Conservation (phyloP, 768 basidiomycete species). For the Suillus weaverae region DNA sequence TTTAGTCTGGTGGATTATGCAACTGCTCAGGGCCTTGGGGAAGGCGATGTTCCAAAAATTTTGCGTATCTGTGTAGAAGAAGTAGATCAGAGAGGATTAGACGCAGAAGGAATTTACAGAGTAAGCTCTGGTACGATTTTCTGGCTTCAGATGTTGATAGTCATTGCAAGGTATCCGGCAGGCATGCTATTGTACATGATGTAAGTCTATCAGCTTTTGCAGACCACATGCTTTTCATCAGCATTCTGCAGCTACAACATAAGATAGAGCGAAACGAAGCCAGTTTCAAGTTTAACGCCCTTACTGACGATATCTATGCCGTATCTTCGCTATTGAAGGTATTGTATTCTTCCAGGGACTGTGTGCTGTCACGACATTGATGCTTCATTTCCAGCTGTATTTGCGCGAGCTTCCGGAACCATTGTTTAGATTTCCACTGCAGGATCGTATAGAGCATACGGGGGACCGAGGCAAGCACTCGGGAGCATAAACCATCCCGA, state of each 20-base stretch:
- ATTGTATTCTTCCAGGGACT: background rate
- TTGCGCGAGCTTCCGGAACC: constrained; percentile 89
- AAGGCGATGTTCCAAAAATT: constrained; percentile 78
- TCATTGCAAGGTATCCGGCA: constrained; percentile 66
- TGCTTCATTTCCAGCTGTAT: constrained; percentile 52
- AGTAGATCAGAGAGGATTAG: constrained; percentile 76
- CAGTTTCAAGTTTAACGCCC: constrained; percentile 68
- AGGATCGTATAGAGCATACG: constrained; percentile 80
- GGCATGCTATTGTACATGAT: constrained; percentile 81
- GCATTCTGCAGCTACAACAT: constrained; percentile 63
- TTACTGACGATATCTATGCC: constrained; percentile 76
- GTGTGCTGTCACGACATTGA: constrained; percentile 8
- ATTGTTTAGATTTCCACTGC: constrained; percentile 76
- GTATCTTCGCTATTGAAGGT: constrained; percentile 88
- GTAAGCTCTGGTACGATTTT: constrained; percentile 38
- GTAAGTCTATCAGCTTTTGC: constrained; percentile 40
- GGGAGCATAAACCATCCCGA: background rate
- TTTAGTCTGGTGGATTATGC: constrained; percentile 88
- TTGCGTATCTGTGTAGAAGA: constrained; percentile 79
- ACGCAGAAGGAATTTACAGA: constrained; percentile 79
- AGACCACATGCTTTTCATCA: constrained; percentile 6
- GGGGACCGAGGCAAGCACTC: constrained; percentile 63
- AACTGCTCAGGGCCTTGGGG: constrained; percentile 69
- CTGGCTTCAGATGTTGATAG: constrained; percentile 5
- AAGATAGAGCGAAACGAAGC: constrained; percentile 84